These are phyloP conservation scores for Butyriboletus loyo DNA, from an alignment of 768 basidiomycete genomes.

Conservation along the genomic window DNA sequence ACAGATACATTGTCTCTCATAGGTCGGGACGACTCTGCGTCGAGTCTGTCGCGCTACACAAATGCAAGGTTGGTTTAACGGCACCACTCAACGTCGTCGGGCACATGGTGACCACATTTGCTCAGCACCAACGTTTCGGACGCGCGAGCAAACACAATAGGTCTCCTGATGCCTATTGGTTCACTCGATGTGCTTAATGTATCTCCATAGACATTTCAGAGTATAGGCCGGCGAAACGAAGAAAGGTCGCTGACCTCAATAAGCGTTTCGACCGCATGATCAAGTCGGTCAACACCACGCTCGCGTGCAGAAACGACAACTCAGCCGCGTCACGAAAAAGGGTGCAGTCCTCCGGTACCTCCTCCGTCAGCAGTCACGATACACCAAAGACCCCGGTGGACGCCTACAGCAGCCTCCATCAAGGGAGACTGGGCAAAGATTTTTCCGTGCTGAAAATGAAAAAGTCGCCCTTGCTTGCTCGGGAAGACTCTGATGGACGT, in stretches of 20 bases:
- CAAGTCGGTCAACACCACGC: conserved; percentile 48
- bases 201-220: conserved; percentile 7
- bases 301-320: conserved; percentile 20
- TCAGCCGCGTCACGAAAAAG: conserved; percentile 29
- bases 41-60: conserved; percentile 9
- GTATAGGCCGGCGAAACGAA: conserved; percentile 40
- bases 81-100: background rate
- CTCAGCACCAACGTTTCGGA: conserved; percentile 1
- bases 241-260: conserved; percentile 50
- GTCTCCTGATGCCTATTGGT: conserved; percentile 7
- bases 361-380: conserved; percentile 42
- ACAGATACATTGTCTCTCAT: background rate
- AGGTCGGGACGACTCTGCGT: conserved; percentile 8
- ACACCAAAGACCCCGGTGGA: conserved; percentile 42
- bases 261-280: conserved; percentile 67
- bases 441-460: conserved; percentile 47
- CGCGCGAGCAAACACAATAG: conserved; percentile 7
- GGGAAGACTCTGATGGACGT: conserved; percentile 6
- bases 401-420: conserved; percentile 35
- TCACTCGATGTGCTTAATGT: background rate
- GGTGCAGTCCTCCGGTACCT: conserved; percentile 41
- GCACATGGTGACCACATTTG: background rate
- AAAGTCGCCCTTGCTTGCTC: background rate
- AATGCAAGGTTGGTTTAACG: conserved; percentile 9
- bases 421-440: conserved; percentile 35